Base-by-base conservation (phyloP, 2,329 filamentous ascomycete species). In the Aspergillus texensis region DNA sequence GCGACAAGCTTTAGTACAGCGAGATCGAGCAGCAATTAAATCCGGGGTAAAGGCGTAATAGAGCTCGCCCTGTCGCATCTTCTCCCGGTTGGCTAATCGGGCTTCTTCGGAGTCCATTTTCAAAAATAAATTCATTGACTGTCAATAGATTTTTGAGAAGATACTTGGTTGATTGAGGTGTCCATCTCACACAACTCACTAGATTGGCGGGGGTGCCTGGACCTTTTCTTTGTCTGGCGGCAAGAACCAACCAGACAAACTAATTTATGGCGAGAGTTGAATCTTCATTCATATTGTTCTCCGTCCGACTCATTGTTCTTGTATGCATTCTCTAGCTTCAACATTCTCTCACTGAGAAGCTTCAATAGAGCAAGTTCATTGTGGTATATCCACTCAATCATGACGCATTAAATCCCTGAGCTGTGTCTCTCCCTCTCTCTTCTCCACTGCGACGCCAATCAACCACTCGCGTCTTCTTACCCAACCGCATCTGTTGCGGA, bases 1-100 rank as follows among this genome's bases (percentile, higher is more conserved):
- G 26, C 83, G 76, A 69, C 85, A 88, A 0, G 91, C 90, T 36
- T 80, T 76, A 48, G 83, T 83, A 75, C 89, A 92, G 16, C 88
- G 83, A n/a, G 80, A 79, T 21, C 92, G 86, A 45, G 84, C 88
- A 1, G 84, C 86, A 2, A 86, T 78, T 4, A 95, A 79, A 39
- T 90, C 85, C 0, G 91, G 89, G 0, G 86, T 86, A 72, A 94
- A 94, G 48, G 90, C 87, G 69, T 88, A 85, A 76, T 93, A 94
- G 12, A 94, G 83, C 74, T 94, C 88, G 56, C 90, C 90, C 16
- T 83, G 81, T 55, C 80, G 77, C 89, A 92, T 92, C 59, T 75
- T 79, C 45, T 78, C 71, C 63, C 66, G 74, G 61, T 78, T 73
- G 8, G 72, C 39, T 24, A 61, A 19, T 65, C 57, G 5, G 64